Conservation (phyloP, 441 rosid species). For the Adansonia grandidieri region DNA sequence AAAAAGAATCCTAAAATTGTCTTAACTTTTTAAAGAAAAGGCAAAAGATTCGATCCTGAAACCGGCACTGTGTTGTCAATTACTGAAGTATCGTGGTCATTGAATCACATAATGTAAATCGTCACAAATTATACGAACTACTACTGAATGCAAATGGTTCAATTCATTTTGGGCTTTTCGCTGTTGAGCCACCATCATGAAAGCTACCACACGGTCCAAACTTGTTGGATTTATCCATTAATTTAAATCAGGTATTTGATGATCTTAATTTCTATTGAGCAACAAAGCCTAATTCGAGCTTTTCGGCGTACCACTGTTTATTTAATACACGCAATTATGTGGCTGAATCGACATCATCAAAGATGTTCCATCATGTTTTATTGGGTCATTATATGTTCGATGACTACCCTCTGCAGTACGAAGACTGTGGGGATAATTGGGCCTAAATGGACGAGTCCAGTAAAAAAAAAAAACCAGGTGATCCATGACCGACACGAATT, state of each 20-base stretch:
- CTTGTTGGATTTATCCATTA: not conserved
- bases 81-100: not conserved
- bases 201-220: conserved; percentile 27
- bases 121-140: not conserved
- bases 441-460: not conserved
- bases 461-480: not conserved
- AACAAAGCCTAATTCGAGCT: not conserved
- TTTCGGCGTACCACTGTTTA: not conserved
- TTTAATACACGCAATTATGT: not conserved
- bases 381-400: too few relatives aligned
- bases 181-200: conserved; percentile 14
- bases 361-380: too few relatives aligned
- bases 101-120: not conserved
- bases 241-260: not conserved
- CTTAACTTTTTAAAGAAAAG: not conserved
- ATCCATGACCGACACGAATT: conserved; percentile 9
- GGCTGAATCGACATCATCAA: too few relatives aligned
- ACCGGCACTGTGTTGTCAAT: conserved; percentile 6
- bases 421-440: not conserved
- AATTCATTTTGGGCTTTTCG: not conserved
- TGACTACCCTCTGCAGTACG: too few relatives aligned
- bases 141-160: conserved; percentile 16
- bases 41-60: not conserved
- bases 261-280: not conserved
- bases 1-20: not conserved